Base-by-base conservation (phyloP, 2,329 filamentous ascomycete genomes). In the Bretziella fagacearum region DNA sequence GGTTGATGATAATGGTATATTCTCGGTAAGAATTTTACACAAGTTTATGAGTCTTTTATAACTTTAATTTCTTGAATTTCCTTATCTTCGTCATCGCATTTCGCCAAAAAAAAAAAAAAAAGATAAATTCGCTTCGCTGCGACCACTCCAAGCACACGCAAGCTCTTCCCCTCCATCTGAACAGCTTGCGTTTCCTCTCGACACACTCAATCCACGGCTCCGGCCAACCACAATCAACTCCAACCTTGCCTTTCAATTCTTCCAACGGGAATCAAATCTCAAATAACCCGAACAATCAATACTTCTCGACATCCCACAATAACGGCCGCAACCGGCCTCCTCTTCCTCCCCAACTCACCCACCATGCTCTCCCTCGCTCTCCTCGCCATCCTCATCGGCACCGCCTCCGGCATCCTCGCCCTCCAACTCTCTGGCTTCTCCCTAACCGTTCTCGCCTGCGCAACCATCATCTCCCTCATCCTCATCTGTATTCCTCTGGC, bases 401-500 rank as follows among this genome's bases (percentile, higher is more conserved):
- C 27, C 2, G 3, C 44, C 22, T 46, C 43, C 1, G 18, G 30
- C 4, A 33, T 41, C 3, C 37, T 46, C n/a, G 35, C 48, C 15
- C 20, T 30, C 2, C 42, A 26, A 20, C 45, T 45, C 2, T 41
- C 45, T 1, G 36, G 39, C 7, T 30, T 45, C 23, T 41, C 49
- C 3, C 30, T 48, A 3, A 33, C 55, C 44, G 13, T 46, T 27
- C 30, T 47, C 18, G 26, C 30, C 13, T 42, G 42, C 20, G 27
- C 27, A 22, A 32, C 43, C 8, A 15, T 36, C 3, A 22, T 37
- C 13, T 23, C 41, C 45, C 15, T 29, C 15, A 32, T 54, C 44
- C 25, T 46, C 27, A 35, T 47, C 20, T 18, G 32, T 10, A 30
- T 30, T 11, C 29, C 41, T 20, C 48, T 75, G 44, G 63, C 79